Conservation (phyloP, 164 flowering plant genomes). For the Paratinospora sagittata region DNA sequence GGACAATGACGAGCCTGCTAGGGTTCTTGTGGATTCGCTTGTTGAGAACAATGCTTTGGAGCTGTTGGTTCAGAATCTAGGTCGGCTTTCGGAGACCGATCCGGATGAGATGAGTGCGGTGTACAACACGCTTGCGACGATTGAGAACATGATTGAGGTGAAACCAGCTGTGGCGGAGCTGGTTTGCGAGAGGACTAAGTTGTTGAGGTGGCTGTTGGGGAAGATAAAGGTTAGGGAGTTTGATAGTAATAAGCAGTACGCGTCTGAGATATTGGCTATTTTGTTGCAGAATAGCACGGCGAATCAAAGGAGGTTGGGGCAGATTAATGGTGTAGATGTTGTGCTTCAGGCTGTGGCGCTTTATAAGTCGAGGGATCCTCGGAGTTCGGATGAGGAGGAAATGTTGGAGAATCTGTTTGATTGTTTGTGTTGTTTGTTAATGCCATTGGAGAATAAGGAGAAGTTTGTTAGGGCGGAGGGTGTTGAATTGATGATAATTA, state of each 20-base stretch:
- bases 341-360: slow-evolving; percentile 85
- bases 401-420: slow-evolving; percentile 97
- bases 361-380: slow-evolving; percentile 89
- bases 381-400: slow-evolving; percentile 88
- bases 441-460: slow-evolving; percentile 99
- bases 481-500: slow-evolving; percentile 97
- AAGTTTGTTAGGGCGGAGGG: slow-evolving; percentile 91
- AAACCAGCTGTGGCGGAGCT: slow-evolving; percentile 85
- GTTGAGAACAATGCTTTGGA: slow-evolving; percentile 79
- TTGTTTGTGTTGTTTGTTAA: slow-evolving; percentile 88
- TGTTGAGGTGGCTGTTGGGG: slow-evolving; percentile 69
- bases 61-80: slow-evolving; percentile 62
- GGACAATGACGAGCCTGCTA: slow-evolving; percentile 73
- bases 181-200: slow-evolving; percentile 85
- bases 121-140: slow-evolving; percentile 59
- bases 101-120: slow-evolving; percentile 70
- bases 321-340: slow-evolving; percentile 94
- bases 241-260: slow-evolving; percentile 92
- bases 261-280: slow-evolving; percentile 89
- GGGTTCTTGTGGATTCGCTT: slow-evolving; percentile 57
- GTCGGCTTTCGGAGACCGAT: slow-evolving; percentile 58
- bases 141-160: slow-evolving; percentile 89
- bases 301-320: slow-evolving; percentile 86
- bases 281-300: slow-evolving; percentile 76
- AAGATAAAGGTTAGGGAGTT: slow-evolving; percentile 82